A percentile compares a stretch with the other conserved stretches of the same genome.
Evolutionary conservation across 2,329 filamentous ascomycete species (phyloP).

Genomic region (Cyanodermella asteris): DNA sequence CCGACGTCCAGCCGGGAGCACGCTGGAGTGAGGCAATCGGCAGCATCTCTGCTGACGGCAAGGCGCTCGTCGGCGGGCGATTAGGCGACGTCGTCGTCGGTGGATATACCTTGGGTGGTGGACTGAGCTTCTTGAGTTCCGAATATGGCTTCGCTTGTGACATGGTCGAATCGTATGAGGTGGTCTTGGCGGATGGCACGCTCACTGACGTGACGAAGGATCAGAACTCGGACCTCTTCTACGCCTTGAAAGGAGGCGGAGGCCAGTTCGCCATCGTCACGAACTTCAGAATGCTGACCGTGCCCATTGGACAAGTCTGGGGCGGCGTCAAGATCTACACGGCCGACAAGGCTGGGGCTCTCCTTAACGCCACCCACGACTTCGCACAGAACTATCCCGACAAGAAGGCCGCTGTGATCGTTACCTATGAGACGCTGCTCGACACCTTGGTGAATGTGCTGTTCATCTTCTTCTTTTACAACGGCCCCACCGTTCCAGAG

Average conservation of each 20-base stretch:
- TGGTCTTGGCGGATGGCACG: slow-evolving; percentile 29
- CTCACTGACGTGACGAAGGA: slow-evolving; percentile 24
- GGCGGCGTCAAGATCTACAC: slow-evolving; percentile 19
- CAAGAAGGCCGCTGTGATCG: slow-evolving; percentile 37
- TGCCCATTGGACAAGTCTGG: slow-evolving; percentile 9
- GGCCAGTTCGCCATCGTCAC: slow-evolving; percentile 28
- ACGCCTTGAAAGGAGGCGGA: slow-evolving; percentile 32
- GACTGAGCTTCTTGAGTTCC: slow-evolving; percentile 27
- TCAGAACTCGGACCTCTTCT: slow-evolving; percentile 27
- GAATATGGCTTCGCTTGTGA: slow-evolving; percentile 28
- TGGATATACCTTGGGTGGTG: slow-evolving; percentile 23
- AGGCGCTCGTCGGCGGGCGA: slow-evolving; percentile 24
- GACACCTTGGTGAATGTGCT: slow-evolving; percentile 28
- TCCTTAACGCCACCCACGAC: slow-evolving; percentile 29
- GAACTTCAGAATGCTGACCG: slow-evolving; percentile 9
- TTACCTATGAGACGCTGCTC: slow-evolving; percentile 26
- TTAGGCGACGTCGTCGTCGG: slow-evolving; percentile 25
- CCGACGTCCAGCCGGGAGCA: slow-evolving; percentile 17
- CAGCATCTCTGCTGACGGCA: slow-evolving; percentile 20
- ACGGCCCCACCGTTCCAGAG: slow-evolving; percentile 30
- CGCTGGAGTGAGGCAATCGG: slow-evolving; percentile 13
- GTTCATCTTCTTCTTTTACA: slow-evolving; percentile 42
- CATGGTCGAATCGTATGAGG: slow-evolving; percentile 26
- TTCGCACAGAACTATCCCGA: slow-evolving; percentile 37
- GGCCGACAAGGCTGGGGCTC: slow-evolving; percentile 15